Conservation (phyloP, 2,329 filamentous ascomycete genomes). For the Fusarium phyllophilum region DNA sequence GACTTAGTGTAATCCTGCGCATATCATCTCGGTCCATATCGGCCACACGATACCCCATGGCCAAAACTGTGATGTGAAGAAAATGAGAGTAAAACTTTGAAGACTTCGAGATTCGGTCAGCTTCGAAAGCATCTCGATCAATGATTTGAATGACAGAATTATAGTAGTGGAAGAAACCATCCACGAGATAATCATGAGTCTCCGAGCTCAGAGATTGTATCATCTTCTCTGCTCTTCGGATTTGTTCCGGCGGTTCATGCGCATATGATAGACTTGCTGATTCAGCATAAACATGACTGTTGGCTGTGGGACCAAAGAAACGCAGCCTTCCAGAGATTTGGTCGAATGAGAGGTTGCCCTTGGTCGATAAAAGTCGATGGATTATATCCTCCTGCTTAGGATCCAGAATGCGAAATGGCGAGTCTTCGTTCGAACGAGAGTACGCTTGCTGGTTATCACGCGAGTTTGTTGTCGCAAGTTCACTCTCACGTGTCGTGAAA, state of each 20-base stretch:
- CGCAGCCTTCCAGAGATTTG: slow-evolving; percentile 60
- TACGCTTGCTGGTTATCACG: slow-evolving; percentile 35
- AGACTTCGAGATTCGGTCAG: slow-evolving; percentile 56
- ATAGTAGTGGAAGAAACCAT: slow-evolving; percentile 62
- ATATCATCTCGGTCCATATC: slow-evolving; percentile 61
- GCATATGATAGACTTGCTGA: slow-evolving; percentile 48
- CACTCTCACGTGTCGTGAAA: slow-evolving; percentile 40
- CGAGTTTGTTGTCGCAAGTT: slow-evolving; percentile 35
- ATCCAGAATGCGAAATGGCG: slow-evolving; percentile 50
- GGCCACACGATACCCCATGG: slow-evolving; percentile 62
- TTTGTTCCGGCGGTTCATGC: slow-evolving; percentile 57
- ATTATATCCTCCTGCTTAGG: slow-evolving; percentile 60
- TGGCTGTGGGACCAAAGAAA: slow-evolving; percentile 65
- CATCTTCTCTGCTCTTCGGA: slow-evolving; percentile 58
- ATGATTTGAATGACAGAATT: slow-evolving; percentile 61
- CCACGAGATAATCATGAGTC: slow-evolving; percentile 64
- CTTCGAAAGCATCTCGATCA: slow-evolving; percentile 60
- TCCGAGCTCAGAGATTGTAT: slow-evolving; percentile 57
- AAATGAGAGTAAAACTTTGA: slow-evolving; percentile 63
- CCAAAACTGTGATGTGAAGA: slow-evolving; percentile 62
- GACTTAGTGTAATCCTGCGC: slow-evolving; percentile 56
- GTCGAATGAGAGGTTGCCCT: slow-evolving; percentile 62
- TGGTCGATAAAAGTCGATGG: slow-evolving; percentile 59
- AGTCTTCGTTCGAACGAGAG: slow-evolving; percentile 44
- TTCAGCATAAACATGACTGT: slow-evolving; percentile 61